These are phyloP conservation scores for Gymnopilus dilepis DNA, from an alignment of 768 basidiomycete species.

Conservation along the genomic window DNA sequence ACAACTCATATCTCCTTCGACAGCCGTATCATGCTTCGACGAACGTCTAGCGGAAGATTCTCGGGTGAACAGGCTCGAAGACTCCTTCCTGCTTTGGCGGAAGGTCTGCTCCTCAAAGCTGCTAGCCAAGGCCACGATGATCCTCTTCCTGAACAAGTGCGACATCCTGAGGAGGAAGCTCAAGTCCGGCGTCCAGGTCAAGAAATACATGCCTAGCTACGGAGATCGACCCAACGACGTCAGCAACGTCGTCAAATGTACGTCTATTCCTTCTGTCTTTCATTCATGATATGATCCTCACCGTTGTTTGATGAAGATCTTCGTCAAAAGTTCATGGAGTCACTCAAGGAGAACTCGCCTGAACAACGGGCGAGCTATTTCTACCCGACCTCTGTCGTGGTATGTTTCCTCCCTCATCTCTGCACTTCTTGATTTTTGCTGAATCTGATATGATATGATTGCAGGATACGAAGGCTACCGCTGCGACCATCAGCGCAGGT, in stretches of 20 bases:
- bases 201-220: constrained; percentile 62
- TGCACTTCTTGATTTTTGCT: not conserved
- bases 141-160: constrained; percentile 78
- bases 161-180: constrained; percentile 64
- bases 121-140: constrained; percentile 62
- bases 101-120: constrained; percentile 64
- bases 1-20: not conserved
- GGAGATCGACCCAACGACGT: constrained; percentile 68
- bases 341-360: constrained; percentile 56
- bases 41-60: constrained; percentile 60
- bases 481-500: constrained; percentile 57
- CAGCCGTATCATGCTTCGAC: constrained; percentile 51
- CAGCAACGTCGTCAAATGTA: constrained; percentile 59
- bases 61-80: constrained; percentile 70
- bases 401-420: constrained; percentile 35
- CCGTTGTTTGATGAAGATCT: constrained; percentile 39
- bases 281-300: not conserved
- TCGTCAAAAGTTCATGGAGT: constrained; percentile 51
- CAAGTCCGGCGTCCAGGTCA: constrained; percentile 51
- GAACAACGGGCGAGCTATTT: constrained; percentile 58
- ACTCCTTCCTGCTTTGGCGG: constrained; percentile 73
- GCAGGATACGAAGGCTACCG: constrained; percentile 62
- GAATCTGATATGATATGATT: not conserved
- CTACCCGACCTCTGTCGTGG: constrained; percentile 65
- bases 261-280: constrained; percentile 26